These are phyloP conservation scores for Aspergillus spinulosporus DNA, from an alignment of 2,329 filamentous ascomycete species.

Conservation along the genomic window DNA sequence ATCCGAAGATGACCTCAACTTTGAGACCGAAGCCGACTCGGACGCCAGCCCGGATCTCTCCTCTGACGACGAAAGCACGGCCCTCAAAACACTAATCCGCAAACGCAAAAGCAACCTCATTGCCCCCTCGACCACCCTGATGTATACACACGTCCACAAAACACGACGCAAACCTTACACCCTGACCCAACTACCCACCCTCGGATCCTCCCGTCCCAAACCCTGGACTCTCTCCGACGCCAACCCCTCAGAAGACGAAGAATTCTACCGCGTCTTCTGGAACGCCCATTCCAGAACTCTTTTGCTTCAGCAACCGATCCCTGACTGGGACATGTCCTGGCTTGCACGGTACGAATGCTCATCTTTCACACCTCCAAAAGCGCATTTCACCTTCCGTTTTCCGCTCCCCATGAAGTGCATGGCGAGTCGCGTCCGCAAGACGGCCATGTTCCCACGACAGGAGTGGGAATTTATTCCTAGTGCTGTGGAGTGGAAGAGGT, in stretches of 20 bases:
- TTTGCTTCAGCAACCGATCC: not conserved
- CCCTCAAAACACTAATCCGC: not conserved
- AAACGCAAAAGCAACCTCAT: not conserved
- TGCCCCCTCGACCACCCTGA: not conserved
- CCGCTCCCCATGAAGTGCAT: slow-evolving; percentile 16
- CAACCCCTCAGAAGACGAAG: not conserved
- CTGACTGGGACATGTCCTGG: not conserved
- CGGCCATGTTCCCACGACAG: slow-evolving; percentile 23
- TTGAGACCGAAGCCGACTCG: not conserved
- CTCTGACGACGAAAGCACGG: not conserved
- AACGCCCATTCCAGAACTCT: not conserved
- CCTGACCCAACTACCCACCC: not conserved
- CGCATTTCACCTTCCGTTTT: slow-evolving; percentile 20
- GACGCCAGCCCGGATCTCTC: not conserved
- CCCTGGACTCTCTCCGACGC: not conserved
- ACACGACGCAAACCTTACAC: not conserved
- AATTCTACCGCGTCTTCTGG: not conserved
- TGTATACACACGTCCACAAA: not conserved
- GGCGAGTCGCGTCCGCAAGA: slow-evolving; percentile 20
- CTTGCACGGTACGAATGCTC: not conserved
- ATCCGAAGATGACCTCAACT: not conserved
- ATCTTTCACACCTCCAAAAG: not conserved
- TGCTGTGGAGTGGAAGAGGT: slow-evolving; percentile 16
- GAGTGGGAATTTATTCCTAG: slow-evolving; percentile 19
- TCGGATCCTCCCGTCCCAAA: not conserved